Conservation (phyloP, 345 rosid species). For the Psidium friedrichsthalianum region DNA sequence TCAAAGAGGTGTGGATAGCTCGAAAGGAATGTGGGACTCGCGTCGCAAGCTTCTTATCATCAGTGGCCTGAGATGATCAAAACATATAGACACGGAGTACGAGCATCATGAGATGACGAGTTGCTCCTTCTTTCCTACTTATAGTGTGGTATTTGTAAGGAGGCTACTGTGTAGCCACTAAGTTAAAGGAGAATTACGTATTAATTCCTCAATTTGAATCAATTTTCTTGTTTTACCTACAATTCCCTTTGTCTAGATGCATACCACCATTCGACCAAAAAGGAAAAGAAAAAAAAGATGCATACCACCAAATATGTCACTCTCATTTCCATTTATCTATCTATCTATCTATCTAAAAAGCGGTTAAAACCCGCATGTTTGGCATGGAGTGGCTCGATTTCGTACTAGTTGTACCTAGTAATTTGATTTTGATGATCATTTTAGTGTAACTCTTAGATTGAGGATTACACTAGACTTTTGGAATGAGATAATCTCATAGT, state of each 20-base stretch:
- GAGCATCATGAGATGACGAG: background rate
- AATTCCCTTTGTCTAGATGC: background rate
- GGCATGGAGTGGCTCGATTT: background rate
- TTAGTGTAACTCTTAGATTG: no score
- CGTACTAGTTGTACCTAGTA: no score
- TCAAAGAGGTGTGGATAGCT: background rate
- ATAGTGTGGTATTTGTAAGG: background rate
- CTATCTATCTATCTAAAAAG: background rate
- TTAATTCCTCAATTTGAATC: background rate
- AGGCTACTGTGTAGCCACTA: background rate
- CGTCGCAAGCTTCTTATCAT: background rate
- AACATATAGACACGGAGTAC: background rate
- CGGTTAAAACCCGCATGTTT: background rate
- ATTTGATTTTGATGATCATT: no score
- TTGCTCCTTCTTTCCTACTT: background rate
- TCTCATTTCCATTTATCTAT: background rate
- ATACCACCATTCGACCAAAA: no score
- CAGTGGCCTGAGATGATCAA: background rate
- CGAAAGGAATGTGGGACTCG: background rate
- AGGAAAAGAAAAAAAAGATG: no score
- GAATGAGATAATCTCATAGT: no score
- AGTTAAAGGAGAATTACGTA: background rate
- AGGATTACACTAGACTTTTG: no score
- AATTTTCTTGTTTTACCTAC: background rate
- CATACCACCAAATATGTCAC: background rate